phyloP scores from a whole-genome alignment of 2,329 filamentous ascomycete genomes.

The Talaromyces piceae region DNA sequence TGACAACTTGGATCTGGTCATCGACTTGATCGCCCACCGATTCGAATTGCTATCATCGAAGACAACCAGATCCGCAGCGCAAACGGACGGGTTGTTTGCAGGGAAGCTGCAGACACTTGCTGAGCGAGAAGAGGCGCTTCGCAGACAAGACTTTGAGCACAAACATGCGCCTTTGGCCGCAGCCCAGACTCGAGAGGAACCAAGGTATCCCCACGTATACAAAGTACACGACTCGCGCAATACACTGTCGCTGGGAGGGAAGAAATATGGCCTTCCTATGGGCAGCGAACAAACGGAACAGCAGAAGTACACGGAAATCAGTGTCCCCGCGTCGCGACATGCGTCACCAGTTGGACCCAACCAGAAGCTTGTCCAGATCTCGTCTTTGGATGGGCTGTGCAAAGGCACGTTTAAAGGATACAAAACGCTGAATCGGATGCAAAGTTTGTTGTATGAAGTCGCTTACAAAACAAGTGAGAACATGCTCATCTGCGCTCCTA shows the following conservation, averaged over 20 bases:
- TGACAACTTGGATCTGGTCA: conserved; percentile 86
- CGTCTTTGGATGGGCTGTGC: conserved; percentile 81
- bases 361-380: conserved; percentile 69
- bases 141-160: conserved; percentile 70
- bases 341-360: conserved; percentile 63
- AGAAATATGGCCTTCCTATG: conserved; percentile 71
- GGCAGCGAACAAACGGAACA: conserved; percentile 66
- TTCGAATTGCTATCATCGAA: conserved; percentile 53
- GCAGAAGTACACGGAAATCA: conserved; percentile 81
- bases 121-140: conserved; percentile 71
- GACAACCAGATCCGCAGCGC: conserved; percentile 22
- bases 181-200: conserved; percentile 61
- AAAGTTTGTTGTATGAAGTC: conserved; percentile 90
- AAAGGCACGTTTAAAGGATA: conserved; percentile 90
- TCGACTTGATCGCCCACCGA: conserved; percentile 76
- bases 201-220: conserved; percentile 90
- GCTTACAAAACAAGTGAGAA: conserved; percentile 96
- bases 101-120: conserved; percentile 62
- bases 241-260: conserved; percentile 68
- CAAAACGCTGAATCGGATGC: conserved; percentile 92
- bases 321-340: conserved; percentile 73
- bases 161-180: conserved; percentile 67
- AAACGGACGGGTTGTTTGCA: conserved; percentile 40
- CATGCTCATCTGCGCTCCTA: conserved; percentile 97
- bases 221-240: conserved; percentile 77